A percentile compares a stretch with the other conserved stretches of the same genome.
Evolutionary conservation across 805 yeast genomes (phyloP).

Genomic region (Cyberlindnera euphorbiae): DNA sequence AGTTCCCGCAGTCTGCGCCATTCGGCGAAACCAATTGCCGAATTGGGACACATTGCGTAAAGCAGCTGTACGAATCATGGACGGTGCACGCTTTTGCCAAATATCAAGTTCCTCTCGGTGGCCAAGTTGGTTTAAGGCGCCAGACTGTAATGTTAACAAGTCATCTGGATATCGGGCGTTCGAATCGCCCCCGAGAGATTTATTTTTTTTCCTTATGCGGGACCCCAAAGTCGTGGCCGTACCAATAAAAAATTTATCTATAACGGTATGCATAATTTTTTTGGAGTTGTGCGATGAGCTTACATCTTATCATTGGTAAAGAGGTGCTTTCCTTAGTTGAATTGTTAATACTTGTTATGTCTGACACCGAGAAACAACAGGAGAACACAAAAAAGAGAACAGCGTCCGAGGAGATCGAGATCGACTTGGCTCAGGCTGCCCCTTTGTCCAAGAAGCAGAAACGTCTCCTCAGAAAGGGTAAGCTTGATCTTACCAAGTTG

Average conservation of each 20-base stretch:
- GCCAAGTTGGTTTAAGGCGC: constrained; percentile 45
- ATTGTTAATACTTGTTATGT: not conserved
- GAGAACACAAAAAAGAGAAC: constrained; percentile 21
- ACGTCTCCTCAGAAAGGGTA: constrained; percentile 77
- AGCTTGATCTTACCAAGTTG: constrained; percentile 54
- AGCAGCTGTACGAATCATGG: no score
- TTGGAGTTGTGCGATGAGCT: constrained; percentile 14
- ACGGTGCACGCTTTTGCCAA: no score
- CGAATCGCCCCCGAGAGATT: constrained; percentile 47
- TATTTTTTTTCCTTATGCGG: no score
- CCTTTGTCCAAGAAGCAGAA: constrained; percentile 92
- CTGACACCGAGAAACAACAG: constrained; percentile 7
- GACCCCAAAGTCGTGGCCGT: no score
- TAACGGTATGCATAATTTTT: no score
- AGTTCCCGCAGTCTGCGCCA: no score
- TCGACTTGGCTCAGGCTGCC: constrained; percentile 61
- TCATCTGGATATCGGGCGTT: constrained; percentile 46
- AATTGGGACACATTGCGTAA: no score
- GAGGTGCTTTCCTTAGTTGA: not conserved
- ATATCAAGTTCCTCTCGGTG: constrained; percentile 35
- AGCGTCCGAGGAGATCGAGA: constrained; percentile 44
- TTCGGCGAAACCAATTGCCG: no score
- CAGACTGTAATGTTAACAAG: constrained; percentile 37
- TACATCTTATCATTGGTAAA: not conserved
- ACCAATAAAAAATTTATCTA: no score